phyloP scores from a whole-genome alignment of 768 basidiomycete genomes.

The Mrakia frigida region DNA sequence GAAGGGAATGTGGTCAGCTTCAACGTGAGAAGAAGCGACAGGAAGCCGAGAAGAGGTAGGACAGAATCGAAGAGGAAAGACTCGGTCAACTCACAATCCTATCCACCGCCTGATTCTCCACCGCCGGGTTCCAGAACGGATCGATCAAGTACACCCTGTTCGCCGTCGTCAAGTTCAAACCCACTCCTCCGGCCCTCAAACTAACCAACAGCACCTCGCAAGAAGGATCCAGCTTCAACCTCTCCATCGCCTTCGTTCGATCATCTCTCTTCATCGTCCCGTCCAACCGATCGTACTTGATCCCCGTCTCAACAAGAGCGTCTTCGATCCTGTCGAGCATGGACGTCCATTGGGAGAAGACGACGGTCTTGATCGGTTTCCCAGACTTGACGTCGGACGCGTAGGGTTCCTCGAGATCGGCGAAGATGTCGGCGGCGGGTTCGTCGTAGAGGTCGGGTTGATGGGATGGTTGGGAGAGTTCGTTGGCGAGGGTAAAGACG shows the following conservation, averaged over 20 bases:
- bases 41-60: neutral
- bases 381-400: constrained; percentile 16
- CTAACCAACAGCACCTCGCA: constrained; percentile 95
- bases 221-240: constrained; percentile 77
- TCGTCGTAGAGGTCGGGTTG: neutral
- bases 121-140: constrained; percentile 97
- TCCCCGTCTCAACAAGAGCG: constrained; percentile 71
- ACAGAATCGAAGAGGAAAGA: too few species aligned
- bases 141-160: constrained; percentile 93
- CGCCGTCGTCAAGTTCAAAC: constrained; percentile 89
- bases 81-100: constrained; percentile 65
- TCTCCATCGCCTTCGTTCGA: constrained; percentile 83
- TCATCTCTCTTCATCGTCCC: constrained; percentile 98
- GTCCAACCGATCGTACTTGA: constrained; percentile 86
- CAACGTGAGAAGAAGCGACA: neutral
- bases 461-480: neutral
- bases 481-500: neutral
- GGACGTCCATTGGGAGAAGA: constrained; percentile 34
- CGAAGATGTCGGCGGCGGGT: neutral
- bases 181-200: constrained; percentile 93
- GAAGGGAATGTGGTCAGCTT: constrained; percentile 19
- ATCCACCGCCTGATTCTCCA: constrained; percentile 96
- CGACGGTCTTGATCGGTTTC: constrained; percentile 32
- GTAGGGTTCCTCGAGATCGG: constrained; percentile 23
- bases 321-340: constrained; percentile 64